Conservation (phyloP, 2,329 filamentous ascomycete species). For the Bimuria novae-zelandiae region DNA sequence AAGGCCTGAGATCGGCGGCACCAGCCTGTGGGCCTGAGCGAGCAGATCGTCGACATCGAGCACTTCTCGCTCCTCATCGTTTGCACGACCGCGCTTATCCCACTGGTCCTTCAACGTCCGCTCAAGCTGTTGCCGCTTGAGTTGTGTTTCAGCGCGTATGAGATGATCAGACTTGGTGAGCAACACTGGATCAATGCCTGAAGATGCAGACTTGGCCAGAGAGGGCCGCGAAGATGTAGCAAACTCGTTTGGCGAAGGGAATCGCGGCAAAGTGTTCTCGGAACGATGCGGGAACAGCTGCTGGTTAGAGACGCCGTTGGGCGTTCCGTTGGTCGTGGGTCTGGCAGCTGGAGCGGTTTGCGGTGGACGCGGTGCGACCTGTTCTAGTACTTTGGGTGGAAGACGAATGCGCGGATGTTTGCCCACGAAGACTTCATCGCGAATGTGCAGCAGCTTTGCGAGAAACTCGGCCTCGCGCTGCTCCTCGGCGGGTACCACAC, state of each 20-base stretch:
- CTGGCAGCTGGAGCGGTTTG: constrained; percentile 33
- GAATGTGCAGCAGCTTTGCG: constrained; percentile 78
- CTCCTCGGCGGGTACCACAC: constrained; percentile 43
- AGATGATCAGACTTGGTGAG: constrained; percentile 85
- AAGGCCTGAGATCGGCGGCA: constrained; percentile 69
- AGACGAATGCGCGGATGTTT: constrained; percentile 68
- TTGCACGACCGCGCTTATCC: constrained; percentile 61
- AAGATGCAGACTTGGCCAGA: constrained; percentile 55
- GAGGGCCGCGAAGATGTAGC: constrained; percentile 37
- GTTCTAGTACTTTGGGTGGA: constrained; percentile 57
- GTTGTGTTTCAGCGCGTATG: constrained; percentile 77
- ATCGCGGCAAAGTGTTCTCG: constrained; percentile 32
- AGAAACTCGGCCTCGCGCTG: constrained; percentile 60
- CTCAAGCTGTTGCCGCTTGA: constrained; percentile 83
- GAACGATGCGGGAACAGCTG: constrained; percentile 36
- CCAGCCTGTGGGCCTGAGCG: constrained; percentile 69
- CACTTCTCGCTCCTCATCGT: constrained; percentile 55
- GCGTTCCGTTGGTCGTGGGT: constrained; percentile 37
- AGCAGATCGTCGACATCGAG: constrained; percentile 51
- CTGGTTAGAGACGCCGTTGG: constrained; percentile 29
- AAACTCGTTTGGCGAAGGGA: constrained; percentile 28
- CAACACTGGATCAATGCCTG: constrained; percentile 79
- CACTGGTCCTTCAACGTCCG: constrained; percentile 75
- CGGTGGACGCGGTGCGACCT: constrained; percentile 42
- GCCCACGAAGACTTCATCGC: constrained; percentile 79